Conservation (phyloP, 768 basidiomycete species). For the Boletus rubescentipes region DNA sequence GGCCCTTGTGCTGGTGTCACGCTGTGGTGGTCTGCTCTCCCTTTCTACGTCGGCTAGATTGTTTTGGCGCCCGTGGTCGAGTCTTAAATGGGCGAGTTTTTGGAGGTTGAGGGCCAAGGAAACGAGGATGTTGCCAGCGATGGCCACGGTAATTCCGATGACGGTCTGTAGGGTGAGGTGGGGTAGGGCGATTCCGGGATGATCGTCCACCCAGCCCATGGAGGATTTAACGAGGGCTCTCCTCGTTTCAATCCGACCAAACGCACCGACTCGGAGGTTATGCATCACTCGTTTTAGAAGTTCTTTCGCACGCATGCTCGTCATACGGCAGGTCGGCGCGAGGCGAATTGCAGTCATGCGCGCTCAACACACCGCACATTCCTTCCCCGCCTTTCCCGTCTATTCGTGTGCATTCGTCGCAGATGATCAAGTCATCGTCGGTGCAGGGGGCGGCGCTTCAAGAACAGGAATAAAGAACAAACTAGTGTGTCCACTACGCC, state of each 20-base stretch:
- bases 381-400: constrained; percentile 83
- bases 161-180: constrained; percentile 53
- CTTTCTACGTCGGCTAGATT: constrained; percentile 9
- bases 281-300: constrained; percentile 13
- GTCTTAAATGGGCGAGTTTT: constrained; percentile 82
- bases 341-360: constrained; percentile 51
- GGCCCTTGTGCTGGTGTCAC: background rate
- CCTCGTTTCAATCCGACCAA: background rate
- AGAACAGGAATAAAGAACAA: constrained; percentile 93
- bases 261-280: background rate
- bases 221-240: background rate
- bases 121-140: constrained; percentile 85
- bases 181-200: constrained; percentile 45
- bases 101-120: constrained; percentile 90
- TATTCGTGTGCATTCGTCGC: constrained; percentile 83
- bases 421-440: constrained; percentile 70
- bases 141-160: constrained; percentile 81
- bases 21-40: constrained; percentile 8
- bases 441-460: constrained; percentile 87
- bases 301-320: constrained; percentile 18
- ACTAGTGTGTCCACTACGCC: constrained; percentile 47
- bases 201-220: constrained; percentile 21
- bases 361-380: constrained; percentile 72
- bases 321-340: background rate
- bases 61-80: constrained; percentile 42